Percentiles rank a stretch among this genome's conserved stretches.
These are phyloP conservation scores for Auxenochlorella pyrenoidosa DNA, from an alignment of 139 green algal genomes.

Conservation along the genomic window DNA sequence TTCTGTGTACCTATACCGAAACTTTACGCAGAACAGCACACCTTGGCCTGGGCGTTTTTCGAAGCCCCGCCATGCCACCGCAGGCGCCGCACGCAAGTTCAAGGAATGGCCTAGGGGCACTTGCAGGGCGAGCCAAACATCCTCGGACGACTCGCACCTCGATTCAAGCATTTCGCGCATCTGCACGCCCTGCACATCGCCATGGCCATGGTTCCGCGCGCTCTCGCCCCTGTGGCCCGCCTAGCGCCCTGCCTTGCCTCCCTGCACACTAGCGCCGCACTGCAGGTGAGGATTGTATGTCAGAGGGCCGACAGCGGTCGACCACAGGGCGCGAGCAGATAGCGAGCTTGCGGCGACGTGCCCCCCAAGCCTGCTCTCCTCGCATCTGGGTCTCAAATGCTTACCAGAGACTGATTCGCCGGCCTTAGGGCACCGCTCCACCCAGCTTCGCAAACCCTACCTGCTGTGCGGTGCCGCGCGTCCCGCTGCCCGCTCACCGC, in stretches of 20 bases:
- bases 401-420: neutral
- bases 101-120: neutral
- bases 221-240: neutral
- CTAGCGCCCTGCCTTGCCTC: neutral
- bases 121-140: neutral
- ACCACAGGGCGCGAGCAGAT: neutral
- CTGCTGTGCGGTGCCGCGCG: neutral
- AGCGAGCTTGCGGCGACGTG: neutral
- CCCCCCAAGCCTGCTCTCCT: neutral
- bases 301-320: neutral
- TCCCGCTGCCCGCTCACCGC: neutral
- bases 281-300: neutral
- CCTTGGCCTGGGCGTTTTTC: no score
- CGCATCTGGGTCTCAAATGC: no score
- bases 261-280: neutral
- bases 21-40: no score
- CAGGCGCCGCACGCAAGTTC: neutral
- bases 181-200: neutral
- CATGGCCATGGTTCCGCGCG: neutral
- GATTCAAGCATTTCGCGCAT: neutral
- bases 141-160: neutral
- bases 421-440: neutral
- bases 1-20: no score
- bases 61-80: neutral
- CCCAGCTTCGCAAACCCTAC: neutral